Evolutionary conservation across 306 rosid species (phyloP).

Genomic region (Pterocarpus macrocarpus): DNA sequence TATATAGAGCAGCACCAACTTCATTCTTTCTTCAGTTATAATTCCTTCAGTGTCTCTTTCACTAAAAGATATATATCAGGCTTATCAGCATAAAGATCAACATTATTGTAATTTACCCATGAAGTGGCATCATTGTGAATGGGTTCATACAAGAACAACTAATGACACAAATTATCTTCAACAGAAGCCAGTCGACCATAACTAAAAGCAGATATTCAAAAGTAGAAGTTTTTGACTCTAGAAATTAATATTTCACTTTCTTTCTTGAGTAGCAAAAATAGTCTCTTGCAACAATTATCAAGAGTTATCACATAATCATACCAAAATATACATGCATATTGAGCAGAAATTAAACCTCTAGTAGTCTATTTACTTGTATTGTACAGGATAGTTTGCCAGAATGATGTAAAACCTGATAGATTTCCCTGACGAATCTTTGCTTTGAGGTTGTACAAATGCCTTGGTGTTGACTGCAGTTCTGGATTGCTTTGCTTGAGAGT

Average conservation of each 20-base stretch:
- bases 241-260: neutral
- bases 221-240: neutral
- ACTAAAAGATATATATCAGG: slow-evolving; percentile 11
- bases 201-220: slow-evolving; percentile 6
- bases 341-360: slow-evolving; percentile 19
- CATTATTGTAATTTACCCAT: neutral
- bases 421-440: slow-evolving; percentile 86
- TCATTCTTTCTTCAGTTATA: too few species aligned
- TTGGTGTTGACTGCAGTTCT: slow-evolving; percentile 80
- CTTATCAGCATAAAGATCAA: neutral
- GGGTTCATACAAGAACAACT: neutral
- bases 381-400: slow-evolving; percentile 1
- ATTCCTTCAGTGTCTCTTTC: neutral
- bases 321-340: slow-evolving; percentile 1
- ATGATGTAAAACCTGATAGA: slow-evolving; percentile 63
- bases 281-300: slow-evolving; percentile 2
- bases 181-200: slow-evolving; percentile 11
- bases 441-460: slow-evolving; percentile 83
- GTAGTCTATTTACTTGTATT: slow-evolving; percentile 8
- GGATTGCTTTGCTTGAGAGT: slow-evolving; percentile 78
- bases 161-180: slow-evolving; percentile 26
- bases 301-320: slow-evolving; percentile 6
- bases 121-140: slow-evolving; percentile 6
- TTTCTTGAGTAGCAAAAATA: neutral
- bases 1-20: too few species aligned